Evolutionary conservation across 2,329 filamentous ascomycete genomes (phyloP).

Genomic region (Talaromyces sp.): DNA sequence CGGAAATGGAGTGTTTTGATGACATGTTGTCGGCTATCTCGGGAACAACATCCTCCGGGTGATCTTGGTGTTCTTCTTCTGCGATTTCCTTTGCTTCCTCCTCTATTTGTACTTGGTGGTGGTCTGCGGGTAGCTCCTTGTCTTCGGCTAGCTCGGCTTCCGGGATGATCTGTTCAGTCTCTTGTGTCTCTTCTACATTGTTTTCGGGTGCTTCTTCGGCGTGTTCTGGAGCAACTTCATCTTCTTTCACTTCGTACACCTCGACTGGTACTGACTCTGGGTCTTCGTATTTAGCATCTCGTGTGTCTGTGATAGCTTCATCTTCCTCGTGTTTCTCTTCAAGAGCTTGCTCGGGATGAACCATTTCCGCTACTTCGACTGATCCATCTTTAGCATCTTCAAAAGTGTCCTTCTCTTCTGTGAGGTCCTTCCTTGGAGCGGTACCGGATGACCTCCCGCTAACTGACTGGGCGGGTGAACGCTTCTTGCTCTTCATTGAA

Average conservation of each 20-base stretch:
- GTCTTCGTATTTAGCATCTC: slow-evolving; percentile 2
- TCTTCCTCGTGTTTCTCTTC: background rate
- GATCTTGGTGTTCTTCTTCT: background rate
- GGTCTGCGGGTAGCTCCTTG: background rate
- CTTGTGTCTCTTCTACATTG: background rate
- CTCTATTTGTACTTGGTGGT: background rate
- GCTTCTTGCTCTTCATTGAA: slow-evolving; percentile 4
- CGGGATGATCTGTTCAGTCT: background rate
- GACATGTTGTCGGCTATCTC: background rate
- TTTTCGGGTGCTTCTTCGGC: background rate
- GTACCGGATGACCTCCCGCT: background rate
- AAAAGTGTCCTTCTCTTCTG: background rate
- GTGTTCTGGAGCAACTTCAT: background rate
- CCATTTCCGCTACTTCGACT: background rate
- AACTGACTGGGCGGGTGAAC: background rate
- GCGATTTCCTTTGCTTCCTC: background rate
- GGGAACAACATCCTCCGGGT: background rate
- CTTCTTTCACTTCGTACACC: background rate
- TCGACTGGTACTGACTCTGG: background rate
- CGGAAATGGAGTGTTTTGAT: slow-evolving; percentile 3
- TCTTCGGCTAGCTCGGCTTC: background rate
- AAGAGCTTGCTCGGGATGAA: background rate
- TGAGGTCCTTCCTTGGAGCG: background rate
- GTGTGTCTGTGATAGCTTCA: background rate
- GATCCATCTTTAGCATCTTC: background rate